Evolutionary conservation across 306 rosid genomes (phyloP), one percentile per base, ranked within the genome.

Genomic region (Carpinus viminea): DNA sequence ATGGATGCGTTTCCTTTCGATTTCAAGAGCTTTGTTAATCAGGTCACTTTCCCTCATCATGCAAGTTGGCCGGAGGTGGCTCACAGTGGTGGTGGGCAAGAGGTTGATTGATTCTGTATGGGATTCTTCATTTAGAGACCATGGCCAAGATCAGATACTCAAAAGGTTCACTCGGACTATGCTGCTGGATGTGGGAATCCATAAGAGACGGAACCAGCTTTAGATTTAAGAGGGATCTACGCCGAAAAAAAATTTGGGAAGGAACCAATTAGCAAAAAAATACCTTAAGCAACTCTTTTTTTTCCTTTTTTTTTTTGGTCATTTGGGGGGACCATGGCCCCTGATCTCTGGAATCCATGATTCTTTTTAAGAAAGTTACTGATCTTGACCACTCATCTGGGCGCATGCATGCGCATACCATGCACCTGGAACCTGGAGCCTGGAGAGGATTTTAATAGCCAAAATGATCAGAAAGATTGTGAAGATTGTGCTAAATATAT

Each of bases 21-120:
- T 78, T 76, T 84, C 85, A 45, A 72, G 76, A 87, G 87, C 86
- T 80, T 68, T 84, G 52, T 79, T 59, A 4, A 8, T 61, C 4
- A 3, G 4, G 18, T 12, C 16, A 0, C 5, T 8, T 9, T 24
- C 3, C 7, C 31, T 57, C n/a, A 6, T 47, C 65, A 13, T 41
- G 75, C 89, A 86, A 82, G 78, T 89, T 85, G 92, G 26, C 26
- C 26, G 26, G 65, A 78, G 75, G 46, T 65, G 70, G 70, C 38
- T 24, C 66, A 24, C 31, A 26, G 5, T 60, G 24, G 70, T 34
- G 70, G 70, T 34, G 70, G 70, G 36, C 70, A 59, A 10, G 65
- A 10, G 65, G 65, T 9, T 4, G 36, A 59, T 24, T 24, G 34
- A 57, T 8, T 20, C n/a, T 64, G 41, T 64, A 55, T 6, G n/a